Evolutionary conservation across 2,329 filamentous ascomycete species (phyloP).

Genomic region (Fusarium tuaranense): DNA sequence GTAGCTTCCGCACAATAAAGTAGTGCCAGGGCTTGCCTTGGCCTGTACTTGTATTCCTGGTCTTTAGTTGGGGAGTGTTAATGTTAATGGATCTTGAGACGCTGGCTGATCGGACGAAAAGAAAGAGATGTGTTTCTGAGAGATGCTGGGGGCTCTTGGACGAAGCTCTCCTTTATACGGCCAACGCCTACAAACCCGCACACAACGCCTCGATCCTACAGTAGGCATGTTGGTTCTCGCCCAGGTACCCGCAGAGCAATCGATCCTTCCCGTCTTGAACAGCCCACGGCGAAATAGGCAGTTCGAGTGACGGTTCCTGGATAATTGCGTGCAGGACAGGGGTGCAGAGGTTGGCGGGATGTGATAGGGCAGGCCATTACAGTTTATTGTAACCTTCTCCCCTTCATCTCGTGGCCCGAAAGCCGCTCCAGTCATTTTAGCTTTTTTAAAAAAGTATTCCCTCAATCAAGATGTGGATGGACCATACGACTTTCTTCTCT

Average conservation of each 20-base stretch:
- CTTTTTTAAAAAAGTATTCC: background rate
- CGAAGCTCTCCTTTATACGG: conserved; percentile 26
- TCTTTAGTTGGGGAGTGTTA: no score
- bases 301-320: conserved; percentile 36
- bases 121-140: background rate
- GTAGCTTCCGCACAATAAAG: conserved; percentile 12
- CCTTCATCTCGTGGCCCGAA: conserved; percentile 27
- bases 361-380: conserved; percentile 22
- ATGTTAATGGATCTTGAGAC: background rate
- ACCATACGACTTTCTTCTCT: conserved; percentile 14
- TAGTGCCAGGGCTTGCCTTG: background rate
- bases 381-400: conserved; percentile 12
- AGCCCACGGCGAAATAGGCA: conserved; percentile 30
- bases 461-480: background rate
- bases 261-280: conserved; percentile 11
- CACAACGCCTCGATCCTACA: conserved; percentile 30
- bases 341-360: conserved; percentile 9
- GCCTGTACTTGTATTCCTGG: background rate
- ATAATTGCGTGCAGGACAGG: conserved; percentile 34
- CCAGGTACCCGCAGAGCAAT: background rate
- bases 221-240: conserved; percentile 24
- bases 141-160: conserved; percentile 5
- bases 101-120: background rate
- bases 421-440: conserved; percentile 14
- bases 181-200: background rate